Evolutionary conservation across 148 eudicot species (phyloP).

Genomic region (Fagopyrum esculentum): DNA sequence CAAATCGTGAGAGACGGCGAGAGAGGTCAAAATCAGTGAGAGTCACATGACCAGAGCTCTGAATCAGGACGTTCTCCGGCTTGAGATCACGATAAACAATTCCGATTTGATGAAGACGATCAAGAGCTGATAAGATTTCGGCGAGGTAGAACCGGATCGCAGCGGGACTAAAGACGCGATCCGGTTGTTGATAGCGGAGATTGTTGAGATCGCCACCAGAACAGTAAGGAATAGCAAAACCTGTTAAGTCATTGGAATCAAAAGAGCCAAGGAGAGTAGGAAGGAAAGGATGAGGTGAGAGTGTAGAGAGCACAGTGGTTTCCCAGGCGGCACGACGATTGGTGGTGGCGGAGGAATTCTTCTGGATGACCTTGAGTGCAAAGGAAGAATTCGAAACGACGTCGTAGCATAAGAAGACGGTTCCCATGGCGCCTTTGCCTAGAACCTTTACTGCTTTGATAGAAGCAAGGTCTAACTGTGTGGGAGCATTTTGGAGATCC

Average conservation of each 20-base stretch:
- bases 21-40: conserved; percentile 92
- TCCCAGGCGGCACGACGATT: conserved; percentile 71
- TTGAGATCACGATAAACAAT: conserved; percentile 78
- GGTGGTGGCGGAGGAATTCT: conserved; percentile 38
- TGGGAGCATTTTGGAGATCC: neutral
- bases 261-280: conserved; percentile 42
- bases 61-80: conserved; percentile 70
- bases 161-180: conserved; percentile 47
- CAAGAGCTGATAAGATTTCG: conserved; percentile 59
- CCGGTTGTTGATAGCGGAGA: conserved; percentile 48
- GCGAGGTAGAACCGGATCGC: conserved; percentile 67
- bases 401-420: conserved; percentile 71
- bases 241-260: conserved; percentile 31
- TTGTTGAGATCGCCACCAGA: conserved; percentile 76
- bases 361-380: conserved; percentile 58
- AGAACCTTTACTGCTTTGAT: conserved; percentile 57
- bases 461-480: conserved; percentile 33
- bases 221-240: conserved; percentile 64
- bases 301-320: conserved; percentile 35
- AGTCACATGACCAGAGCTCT: conserved; percentile 63
- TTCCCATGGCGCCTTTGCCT: conserved; percentile 88
- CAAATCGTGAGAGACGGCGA: conserved; percentile 20
- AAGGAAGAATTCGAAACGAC: conserved; percentile 30
- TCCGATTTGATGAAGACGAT: conserved; percentile 58
- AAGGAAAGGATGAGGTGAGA: conserved; percentile 58